phyloP scores from a whole-genome alignment of 1,139 yeast genomes.

The Saccharomyces hybrid region DNA sequence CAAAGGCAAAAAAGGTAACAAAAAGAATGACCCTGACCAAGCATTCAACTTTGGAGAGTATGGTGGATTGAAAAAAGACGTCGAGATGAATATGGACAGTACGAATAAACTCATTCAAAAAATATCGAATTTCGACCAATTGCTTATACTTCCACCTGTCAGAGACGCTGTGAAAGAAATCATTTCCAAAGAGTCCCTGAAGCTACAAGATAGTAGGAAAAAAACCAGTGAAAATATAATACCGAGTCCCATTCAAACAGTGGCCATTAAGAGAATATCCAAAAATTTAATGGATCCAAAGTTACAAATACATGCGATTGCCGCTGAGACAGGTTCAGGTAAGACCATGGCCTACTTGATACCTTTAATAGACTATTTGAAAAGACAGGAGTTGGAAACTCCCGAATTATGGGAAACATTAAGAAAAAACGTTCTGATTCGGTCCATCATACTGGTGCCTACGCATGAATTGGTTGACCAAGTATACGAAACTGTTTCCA shows the following conservation, averaged over 20 bases:
- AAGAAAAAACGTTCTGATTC: constrained; percentile 40
- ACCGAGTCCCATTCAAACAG: constrained; percentile 60
- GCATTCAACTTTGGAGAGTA: constrained; percentile 11
- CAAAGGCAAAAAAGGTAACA: background rate
- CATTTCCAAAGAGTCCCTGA: constrained; percentile 40
- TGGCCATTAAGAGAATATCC: constrained; percentile 46
- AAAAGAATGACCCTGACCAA: background rate
- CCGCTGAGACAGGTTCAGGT: constrained; percentile 96
- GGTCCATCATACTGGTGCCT: constrained; percentile 73
- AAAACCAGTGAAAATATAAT: constrained; percentile 26
- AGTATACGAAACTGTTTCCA: constrained; percentile 48
- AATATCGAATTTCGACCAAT: constrained; percentile 53
- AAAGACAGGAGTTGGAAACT: constrained; percentile 42
- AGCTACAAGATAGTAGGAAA: constrained; percentile 10
- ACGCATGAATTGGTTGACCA: constrained; percentile 86
- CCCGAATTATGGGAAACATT: constrained; percentile 33
- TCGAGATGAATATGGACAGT: constrained; percentile 7
- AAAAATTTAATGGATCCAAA: constrained; percentile 34
- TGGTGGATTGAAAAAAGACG: constrained; percentile 24
- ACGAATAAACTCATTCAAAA: constrained; percentile 35
- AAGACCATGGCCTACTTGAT: constrained; percentile 88
- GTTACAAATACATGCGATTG: constrained; percentile 64
- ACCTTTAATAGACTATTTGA: constrained; percentile 62
- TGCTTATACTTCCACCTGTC: constrained; percentile 61
- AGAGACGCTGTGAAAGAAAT: constrained; percentile 57